Evolutionary conservation across 2,329 filamentous ascomycete genomes (phyloP), one percentile per base, ranked within the genome.

Genomic region (Blumeriella jaapii): DNA sequence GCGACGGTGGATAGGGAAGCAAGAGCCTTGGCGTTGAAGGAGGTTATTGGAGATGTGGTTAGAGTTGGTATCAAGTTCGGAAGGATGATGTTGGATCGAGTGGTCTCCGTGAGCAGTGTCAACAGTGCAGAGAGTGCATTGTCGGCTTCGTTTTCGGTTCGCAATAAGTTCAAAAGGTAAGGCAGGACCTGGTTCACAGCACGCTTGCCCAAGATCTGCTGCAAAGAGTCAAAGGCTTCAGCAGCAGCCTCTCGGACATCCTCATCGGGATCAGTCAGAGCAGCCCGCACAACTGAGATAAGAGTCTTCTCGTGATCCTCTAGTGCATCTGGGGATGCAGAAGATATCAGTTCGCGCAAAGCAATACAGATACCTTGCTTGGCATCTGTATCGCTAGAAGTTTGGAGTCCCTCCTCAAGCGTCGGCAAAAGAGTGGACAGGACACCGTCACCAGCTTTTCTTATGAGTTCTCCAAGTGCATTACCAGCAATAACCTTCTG

Each of bases 401-500:
- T 82, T 50, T 91, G 78, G 36, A 98, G 68, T 23, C 89, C 86
- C 57, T 93, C 85, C 56, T 96, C 87, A 31, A 98, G 73, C 20
- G 87, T 93, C 18, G 91, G 91, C 41, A 98, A 64, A 41, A 98
- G 64, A 27, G 76, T 93, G 15, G 86, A 75, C 44, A 98, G 68
- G 38, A 98, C 87, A 37, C 85, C 82, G 58, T 98, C 91, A 42
- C 93, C 91, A 53, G 91, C 89, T 61, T 94, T 95, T 53, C 91
- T 80, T 54, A 98, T 96, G 47, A 98, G 75, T 58, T 98, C 91
- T 54, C 91, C 91, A 37, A 98, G 70, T 31, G 91, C 86, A 58
- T 96, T 96, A 58, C 89, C 89, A 47, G 93, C 91, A 66, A 98
- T 98, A 50, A 94, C 82, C 66, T 95, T 96, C 60, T 98, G 91